These are phyloP conservation scores for Xylaria sp. DNA, from an alignment of 2,329 filamentous ascomycete genomes.

Conservation along the genomic window DNA sequence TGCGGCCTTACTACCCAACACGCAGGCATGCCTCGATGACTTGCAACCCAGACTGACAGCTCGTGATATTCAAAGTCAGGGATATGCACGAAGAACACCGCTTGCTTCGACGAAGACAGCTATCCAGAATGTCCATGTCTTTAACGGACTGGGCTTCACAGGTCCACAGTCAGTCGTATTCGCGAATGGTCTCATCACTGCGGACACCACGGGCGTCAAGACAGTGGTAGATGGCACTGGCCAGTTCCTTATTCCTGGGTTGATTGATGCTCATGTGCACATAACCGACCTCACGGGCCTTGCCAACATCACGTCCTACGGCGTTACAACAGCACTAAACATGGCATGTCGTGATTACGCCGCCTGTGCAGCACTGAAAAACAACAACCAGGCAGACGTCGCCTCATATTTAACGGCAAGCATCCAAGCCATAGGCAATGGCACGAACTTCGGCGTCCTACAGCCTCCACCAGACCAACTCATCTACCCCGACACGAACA, in stretches of 20 bases:
- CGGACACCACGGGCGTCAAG: conserved; percentile 19
- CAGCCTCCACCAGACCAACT: conserved; percentile 31
- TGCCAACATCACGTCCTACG: conserved; percentile 42
- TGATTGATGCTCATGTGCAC: conserved; percentile 48
- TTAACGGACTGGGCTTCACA: conserved; percentile 34
- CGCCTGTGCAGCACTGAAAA: conserved; percentile 32
- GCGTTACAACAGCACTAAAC: conserved; percentile 44
- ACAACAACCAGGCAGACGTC: conserved; percentile 35
- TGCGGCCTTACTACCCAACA: neutral
- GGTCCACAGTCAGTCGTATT: conserved; percentile 35
- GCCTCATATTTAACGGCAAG: conserved; percentile 33
- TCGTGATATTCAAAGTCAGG: conserved; percentile 20
- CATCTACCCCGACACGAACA: conserved; percentile 31
- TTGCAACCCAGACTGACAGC: conserved; percentile 5
- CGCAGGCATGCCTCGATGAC: conserved; percentile 16
- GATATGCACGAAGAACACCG: neutral
- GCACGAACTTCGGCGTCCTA: too few relatives aligned
- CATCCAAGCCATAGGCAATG: conserved; percentile 33
- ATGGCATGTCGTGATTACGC: conserved; percentile 43
- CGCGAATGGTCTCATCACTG: conserved; percentile 36
- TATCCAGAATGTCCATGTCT: conserved; percentile 39
- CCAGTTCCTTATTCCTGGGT: conserved; percentile 44
- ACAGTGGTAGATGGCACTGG: conserved; percentile 41
- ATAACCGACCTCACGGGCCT: conserved; percentile 38
- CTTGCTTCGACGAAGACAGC: conserved; percentile 30